Evolutionary conservation across 2,329 filamentous ascomycete genomes (phyloP), one percentile per base, ranked within the genome.

Genomic region (Ceratocystiopsis sp.): DNA sequence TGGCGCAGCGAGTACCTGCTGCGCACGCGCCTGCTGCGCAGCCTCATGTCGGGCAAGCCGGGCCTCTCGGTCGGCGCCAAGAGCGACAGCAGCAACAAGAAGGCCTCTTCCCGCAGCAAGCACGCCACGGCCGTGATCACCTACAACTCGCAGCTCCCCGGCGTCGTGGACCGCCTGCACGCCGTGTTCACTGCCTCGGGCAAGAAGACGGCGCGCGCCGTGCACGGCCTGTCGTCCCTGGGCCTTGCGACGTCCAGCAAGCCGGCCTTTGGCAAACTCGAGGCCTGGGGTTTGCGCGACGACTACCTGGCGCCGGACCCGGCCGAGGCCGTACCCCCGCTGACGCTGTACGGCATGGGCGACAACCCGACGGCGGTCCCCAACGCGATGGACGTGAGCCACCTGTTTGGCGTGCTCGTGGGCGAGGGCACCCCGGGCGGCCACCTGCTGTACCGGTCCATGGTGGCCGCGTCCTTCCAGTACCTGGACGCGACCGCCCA

Each of bases 1-100:
- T 96, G 91, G 89, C 75, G 89, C 52, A 95, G 84, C 60, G 91
- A 98, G 59, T 98, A 96, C 55, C 80, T 96, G 40, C 64, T 94
- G 45, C 74, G 91, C 39, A 95, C 86, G 2, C 75, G 84, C 39
- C 71, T 96, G 42, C 64, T 96, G 42, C 75, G 86, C 38, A 91
- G 84, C 48, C 66, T 96, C 45, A 73, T 72, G 39, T 78, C 84
- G 46, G 91, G 89, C 41, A 93, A 87, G 56, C 85, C 89, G 46
- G 63, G 71, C 35, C 64, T 66, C 11, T 45, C 42, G 0, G 36
- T 47, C 4, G 57, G 68, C 29, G 61, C 66, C 39, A 41, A 42
- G 61, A 67, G 53, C 57, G 72, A 61, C 29, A 61, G 65, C 44
- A 12, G 61, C 71, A 12, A 68, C 69, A 12, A 56, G 60, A n/a